Base-by-base conservation (phyloP, 2,329 filamentous ascomycete species). In the Pestalotiopsis sp. region DNA sequence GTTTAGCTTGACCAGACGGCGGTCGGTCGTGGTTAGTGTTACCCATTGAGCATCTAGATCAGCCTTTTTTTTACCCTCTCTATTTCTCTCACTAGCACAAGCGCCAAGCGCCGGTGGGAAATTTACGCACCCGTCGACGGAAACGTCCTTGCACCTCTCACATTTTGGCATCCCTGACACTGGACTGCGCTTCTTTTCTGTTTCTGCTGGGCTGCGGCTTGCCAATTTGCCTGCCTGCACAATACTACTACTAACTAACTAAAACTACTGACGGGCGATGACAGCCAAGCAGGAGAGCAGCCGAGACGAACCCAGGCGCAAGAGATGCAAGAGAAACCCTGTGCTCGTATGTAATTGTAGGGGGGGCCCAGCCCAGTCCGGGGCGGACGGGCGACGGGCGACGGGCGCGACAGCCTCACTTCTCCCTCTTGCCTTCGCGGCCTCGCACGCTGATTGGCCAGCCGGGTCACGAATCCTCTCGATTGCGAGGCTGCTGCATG, bases 401-500 rank as follows among this genome's bases (percentile, higher is more conserved):
- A 52, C 45, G 45, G 59, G 59, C 36, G 31, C 59, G 64, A 60
- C 64, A 59, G 64, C 64, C 64, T 66, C 64, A 66, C 64, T 66
- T 66, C 64, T 69, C 49, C 57, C 62, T 71, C 23, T 62, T 68
- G 65, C 74, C 74, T 73, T 74, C 73, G 64, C 64, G 61, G 36
- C 61, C 36, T 62, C 11, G 59, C 36, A n/a, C 14, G n/a, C 31
- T 39, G 27, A 62, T 62, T 62, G 59, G 59, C 59, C 27, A 11
- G 59, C 12, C 59, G 68, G 23, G 58, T 64, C 68, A 64, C 60
- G 64, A 69, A 72, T 72, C 72, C 69, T 73, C 59, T 39, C 12
- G 27, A 36, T 76, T 74, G 76, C 75, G 75, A 80, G 76, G 77
- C 78, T 79, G 75, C 72, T 77, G 76, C 76, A 78, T 77, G 74